Base-by-base conservation (phyloP, 345 rosid genomes). In the Moringa oleifera region DNA sequence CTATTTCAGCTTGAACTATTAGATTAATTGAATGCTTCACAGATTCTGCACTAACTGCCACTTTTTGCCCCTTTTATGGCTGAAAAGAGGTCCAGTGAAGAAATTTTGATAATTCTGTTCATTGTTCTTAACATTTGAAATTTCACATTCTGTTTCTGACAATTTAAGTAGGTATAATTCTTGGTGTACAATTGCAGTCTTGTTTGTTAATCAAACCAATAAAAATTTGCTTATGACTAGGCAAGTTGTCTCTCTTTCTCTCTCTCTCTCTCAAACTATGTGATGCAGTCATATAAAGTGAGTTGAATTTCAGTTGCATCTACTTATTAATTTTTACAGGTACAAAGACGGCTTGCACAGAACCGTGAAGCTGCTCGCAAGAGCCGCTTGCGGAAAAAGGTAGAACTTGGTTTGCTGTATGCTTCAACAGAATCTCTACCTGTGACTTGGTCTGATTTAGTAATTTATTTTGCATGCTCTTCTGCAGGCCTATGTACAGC, bases 291-390 rank as follows among this genome's bases (percentile, higher is more conserved):
- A 3, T 28, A 2, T 8, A 28, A 28, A 2, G 8, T 28, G 33
- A 28, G 33, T 28, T 8, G 8, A 28, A 28, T 28, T 28, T 28
- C 8, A 8, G 33, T 28, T 28, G 3, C 5, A 3, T 28, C 53
- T 33, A 36, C 18, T 52, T 54, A 17, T 24, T 20, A n/a, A 20
- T 53, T 21, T 73, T 46, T 37, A 51, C 69, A 90, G 99, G 72
- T 84, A 70, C 95, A 86, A 71, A 85, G 97, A 72, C 87, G 99
- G 53, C 97, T 90, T 23, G 97, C 97, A 18, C 97, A 90, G 69
- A 94, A 94, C 52, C 95, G 97, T 4, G 97, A 90, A 79, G 99
- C 99, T 77, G 99, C 99, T 56, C 89, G 96, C 64, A 94, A 94
- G 73, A 88, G 99, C 71, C 97, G 99, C 57, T 57, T 94, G 71